Base-by-base conservation (phyloP, 257 asterid genomes). In the Misopates orontium region DNA sequence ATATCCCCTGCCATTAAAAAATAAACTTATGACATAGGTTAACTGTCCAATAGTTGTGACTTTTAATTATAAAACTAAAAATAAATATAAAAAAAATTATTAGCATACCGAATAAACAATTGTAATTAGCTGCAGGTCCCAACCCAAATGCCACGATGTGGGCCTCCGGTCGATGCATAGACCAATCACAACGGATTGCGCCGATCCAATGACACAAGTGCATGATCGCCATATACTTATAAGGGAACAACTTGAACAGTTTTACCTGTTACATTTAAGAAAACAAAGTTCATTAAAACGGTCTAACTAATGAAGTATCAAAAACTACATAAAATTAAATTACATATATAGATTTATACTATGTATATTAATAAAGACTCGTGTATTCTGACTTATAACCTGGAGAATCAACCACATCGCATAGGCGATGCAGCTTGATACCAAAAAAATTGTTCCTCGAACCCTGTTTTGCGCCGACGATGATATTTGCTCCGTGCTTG, bases 341-440 rank as follows among this genome's bases (percentile, higher is more conserved):
- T 49, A 7, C n/a, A n/a, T n/a, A n/a, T n/a, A n/a, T n/a, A n/a
- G n/a, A n/a, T n/a, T n/a, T n/a, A n/a, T n/a, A n/a, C n/a, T 7
- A 28, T 28, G 36, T 28, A 2, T 28, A 28, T 28, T 28, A 21
- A 1, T 17, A 52, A 17, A 10, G 23, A 20, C 18, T 9, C 21
- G 11, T 54, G 39, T 28, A 28, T 28, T 28, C 3, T 28, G 20
- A n/a, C 0, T 54, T 19, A 3, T 42, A 60, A 87, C 96, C 89
- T 86, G 96, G 5, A 76, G 12, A 12, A 84, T 78, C 74, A 77
- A 84, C 96, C 95, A 85, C 31, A 72, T 0, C 1, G 82, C 89
- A 42, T 75, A 82, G n/a, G 84, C 73, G 14, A 85, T 31, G 49
- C 77, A 62, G 49, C 95, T 80, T 53, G 63, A 75, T 1, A 73